Base-by-base conservation (phyloP, 768 basidiomycete species). In the Russula ochroleuca region DNA sequence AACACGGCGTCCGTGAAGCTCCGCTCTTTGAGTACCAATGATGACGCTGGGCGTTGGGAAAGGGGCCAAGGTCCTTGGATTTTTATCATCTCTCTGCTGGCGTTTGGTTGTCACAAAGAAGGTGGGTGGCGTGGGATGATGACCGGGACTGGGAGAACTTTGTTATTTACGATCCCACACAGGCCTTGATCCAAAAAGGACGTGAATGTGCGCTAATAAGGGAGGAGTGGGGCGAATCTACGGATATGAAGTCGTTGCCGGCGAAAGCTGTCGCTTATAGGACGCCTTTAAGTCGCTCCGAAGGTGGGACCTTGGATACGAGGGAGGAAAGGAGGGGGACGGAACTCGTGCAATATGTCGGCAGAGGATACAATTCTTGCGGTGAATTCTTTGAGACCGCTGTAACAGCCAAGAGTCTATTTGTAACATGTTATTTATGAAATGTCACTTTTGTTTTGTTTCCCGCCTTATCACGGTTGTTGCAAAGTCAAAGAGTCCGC, bases 261-360 rank as follows among this genome's bases (percentile, higher is more conserved):
- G 62, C 21, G 45, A 21, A 35, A 54, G 47, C 28, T 38, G 61
- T 63, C 43, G 52, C 14, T 41, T 14, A 63, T 43, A 21, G 14
- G 52, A 64, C 45, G 52, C 57, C 21, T 54, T 41, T 54, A 59
- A 64, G 63, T 53, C 52, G 62, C 57, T 63, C 51, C 33, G 52
- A 55, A 59, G 28, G 25, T 15, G 57, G 48, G 57, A 31, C 57
- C 57, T 59, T 64, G 57, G 63, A 64, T 64, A 64, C 63, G 57
- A n/a, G 57, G 48, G 38, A 37, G 48, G 23, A 25, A 49, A 9
- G 23, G 14, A 0, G 59, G 48, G 43, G 15, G 17, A 15, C 15
- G 38, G 19, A 57, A 57, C 33, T 35, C 15, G 41, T 21, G 28
- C 40, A 11, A 10, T 37, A 55, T 49, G 40, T 56, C 61, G 43